Conservation (phyloP, 2,329 filamentous ascomycete genomes). For the Cladophialophora chaetospira region DNA sequence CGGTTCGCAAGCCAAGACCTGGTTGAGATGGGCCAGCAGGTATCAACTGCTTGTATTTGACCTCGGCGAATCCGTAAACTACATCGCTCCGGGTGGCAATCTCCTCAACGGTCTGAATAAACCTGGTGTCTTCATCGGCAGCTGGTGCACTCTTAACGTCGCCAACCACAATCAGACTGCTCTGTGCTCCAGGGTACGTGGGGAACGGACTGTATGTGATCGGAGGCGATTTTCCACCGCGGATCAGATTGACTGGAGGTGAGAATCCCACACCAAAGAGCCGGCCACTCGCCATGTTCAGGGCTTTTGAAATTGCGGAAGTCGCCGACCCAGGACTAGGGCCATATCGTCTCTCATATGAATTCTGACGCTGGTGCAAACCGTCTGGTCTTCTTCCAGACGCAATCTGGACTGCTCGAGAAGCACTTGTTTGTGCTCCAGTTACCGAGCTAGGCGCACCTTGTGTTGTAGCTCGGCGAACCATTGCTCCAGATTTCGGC, state of each 20-base stretch:
- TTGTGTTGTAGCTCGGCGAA: slow-evolving; percentile 77
- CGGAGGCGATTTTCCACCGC: slow-evolving; percentile 50
- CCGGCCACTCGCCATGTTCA: slow-evolving; percentile 82
- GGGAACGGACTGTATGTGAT: slow-evolving; percentile 70
- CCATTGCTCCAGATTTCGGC: slow-evolving; percentile 63
- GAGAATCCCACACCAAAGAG: slow-evolving; percentile 55
- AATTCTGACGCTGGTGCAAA: slow-evolving; percentile 71
- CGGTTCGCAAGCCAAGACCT: slow-evolving; percentile 38
- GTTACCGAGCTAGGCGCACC: slow-evolving; percentile 68
- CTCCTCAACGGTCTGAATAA: slow-evolving; percentile 83
- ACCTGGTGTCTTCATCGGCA: slow-evolving; percentile 76
- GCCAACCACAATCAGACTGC: slow-evolving; percentile 65
- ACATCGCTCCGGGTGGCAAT: slow-evolving; percentile 91
- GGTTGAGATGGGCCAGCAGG: slow-evolving; percentile 73
- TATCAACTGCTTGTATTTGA: slow-evolving; percentile 97
- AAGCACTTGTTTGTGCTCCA: slow-evolving; percentile 69
- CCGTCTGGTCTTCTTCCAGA: slow-evolving; percentile 64
- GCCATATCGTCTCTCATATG: slow-evolving; percentile 79
- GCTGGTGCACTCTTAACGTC: slow-evolving; percentile 64
- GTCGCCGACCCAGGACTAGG: slow-evolving; percentile 74
- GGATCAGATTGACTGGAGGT: slow-evolving; percentile 49
- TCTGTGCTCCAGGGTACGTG: slow-evolving; percentile 73
- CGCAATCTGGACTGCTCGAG: slow-evolving; percentile 73
- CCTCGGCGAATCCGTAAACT: slow-evolving; percentile 95
- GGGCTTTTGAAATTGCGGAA: slow-evolving; percentile 89